Evolutionary conservation across 148 eudicot species (phyloP), one percentile per base, ranked within the genome.

Genomic region (Heliamphora exappendiculata): DNA sequence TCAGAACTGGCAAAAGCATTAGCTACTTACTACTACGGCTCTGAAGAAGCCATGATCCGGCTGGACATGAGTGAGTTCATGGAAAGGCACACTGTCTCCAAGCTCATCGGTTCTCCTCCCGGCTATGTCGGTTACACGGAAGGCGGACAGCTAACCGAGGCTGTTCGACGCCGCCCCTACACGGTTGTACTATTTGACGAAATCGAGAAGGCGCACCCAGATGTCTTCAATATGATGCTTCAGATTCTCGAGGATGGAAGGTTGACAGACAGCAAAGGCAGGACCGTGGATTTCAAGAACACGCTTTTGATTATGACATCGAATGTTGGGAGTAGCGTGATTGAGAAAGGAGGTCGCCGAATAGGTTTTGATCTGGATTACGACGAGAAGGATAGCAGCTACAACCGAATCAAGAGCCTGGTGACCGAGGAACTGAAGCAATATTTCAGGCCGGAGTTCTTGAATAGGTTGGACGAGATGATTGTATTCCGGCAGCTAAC

Each of bases 181-280:
- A 83, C 79, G 6, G 83, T 89, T 1, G 73, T 89, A 2, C 82
- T 89, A 0, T 83, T 89, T 26, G 92, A 89, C 53, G 92, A 87
- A 47, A 85, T 87, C 4, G 92, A 89, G 67, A 89, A 89, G 72
- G 92, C 89, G 10, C 86, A 89, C 22, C 76, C 78, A 0, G 84
- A 83, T 26, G 87, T 87, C 49, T 85, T 83, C 75, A 80, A 89
- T 49, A 64, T 83, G 75, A 76, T 89, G 87, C 88, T 86, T 58
- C 89, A 89, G 74, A 70, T 89, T 55, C 86, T 89, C 0, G 92
- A 89, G 63, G 89, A 89, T 45, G 88, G 92, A 39, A 85, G 88
- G 72, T 75, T 89, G 70, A 89, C 89, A 0, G 88, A 85, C 31
- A 82, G 88, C 75, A 81, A 82, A 44, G 92, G 92, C 1, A 65